Evolutionary conservation across 2,329 filamentous ascomycete genomes (phyloP), one percentile per base, ranked within the genome.

Genomic region (Alternaria triticina): DNA sequence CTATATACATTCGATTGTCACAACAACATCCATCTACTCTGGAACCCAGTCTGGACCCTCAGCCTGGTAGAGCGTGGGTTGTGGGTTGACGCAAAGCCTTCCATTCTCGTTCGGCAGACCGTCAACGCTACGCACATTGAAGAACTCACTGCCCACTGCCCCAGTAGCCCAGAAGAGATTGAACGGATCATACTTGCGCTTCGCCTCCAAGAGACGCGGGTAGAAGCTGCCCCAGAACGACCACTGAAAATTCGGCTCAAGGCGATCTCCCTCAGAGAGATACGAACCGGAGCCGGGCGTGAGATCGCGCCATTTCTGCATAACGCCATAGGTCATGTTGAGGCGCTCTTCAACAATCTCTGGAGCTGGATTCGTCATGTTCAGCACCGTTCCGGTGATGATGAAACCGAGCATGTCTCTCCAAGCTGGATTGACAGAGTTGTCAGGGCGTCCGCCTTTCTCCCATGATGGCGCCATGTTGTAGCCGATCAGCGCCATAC

Each of bases 381-480:
- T 55, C 3, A 55, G 25, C 3, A 55, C 25, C 15, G 23, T 45
- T 3, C 40, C 52, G 5, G 52, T 28, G 12, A 55, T 55, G 40
- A 55, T 46, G 25, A 55, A 55, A 22, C 52, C 52, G 15, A 55
- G 36, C 52, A 45, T 45, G 52, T 46, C 6, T n/a, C 52, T 40
- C 52, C 52, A 55, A 17, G 52, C 52, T 30, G 52, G 52, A 36
- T 55, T 55, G 25, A 55, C 52, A 15, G 52, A 55, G 9, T 55
- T 55, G n/a, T 55, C 43, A n/a, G 52, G 52, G 43, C 52, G 25
- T n/a, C 52, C 52, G 23, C 52, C 52, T 40, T 52, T 52, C 20
- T 52, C 20, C 49, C 49, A 52, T 10, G 49, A 52, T n/a, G 30
- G 49, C 20, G 49, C 49, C 49, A 52, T 52, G 4, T 52, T 52